phyloP scores from a whole-genome alignment of 345 rosid genomes.

The Anacardium occidentale region DNA sequence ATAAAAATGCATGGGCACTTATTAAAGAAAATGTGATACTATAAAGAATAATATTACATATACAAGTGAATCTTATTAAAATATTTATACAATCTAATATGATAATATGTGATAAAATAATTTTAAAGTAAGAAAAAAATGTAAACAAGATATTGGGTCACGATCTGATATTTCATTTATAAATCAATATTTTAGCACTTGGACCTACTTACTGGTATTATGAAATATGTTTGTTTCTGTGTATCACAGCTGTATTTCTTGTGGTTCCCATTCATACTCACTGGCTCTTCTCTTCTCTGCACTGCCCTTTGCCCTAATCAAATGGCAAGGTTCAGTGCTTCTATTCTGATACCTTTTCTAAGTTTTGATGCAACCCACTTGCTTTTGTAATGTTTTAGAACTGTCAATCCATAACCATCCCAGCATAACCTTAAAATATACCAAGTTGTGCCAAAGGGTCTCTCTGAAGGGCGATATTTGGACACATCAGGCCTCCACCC shows the following conservation, averaged over 20 bases:
- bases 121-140: too few relatives aligned
- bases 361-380: too few relatives aligned
- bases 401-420: neutral
- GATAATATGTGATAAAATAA: too few relatives aligned
- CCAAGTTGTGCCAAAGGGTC: neutral
- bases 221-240: neutral
- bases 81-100: too few relatives aligned
- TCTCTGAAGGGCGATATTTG: neutral
- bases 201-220: slow-evolving; percentile 3
- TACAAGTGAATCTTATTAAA: too few relatives aligned
- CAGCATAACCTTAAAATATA: neutral
- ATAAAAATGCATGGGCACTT: too few relatives aligned
- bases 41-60: too few relatives aligned
- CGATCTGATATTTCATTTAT: neutral
- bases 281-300: neutral
- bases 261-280: neutral
- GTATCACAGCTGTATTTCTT: slow-evolving; percentile 16
- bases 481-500: neutral
- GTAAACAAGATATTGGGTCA: too few relatives aligned
- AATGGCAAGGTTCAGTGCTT: too few relatives aligned
- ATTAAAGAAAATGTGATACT: too few relatives aligned
- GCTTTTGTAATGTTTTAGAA: too few relatives aligned
- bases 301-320: neutral
- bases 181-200: neutral
- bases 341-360: too few relatives aligned